phyloP scores from a whole-genome alignment of 1,139 yeast genomes.

The Hyphopichia burtonii region DNA sequence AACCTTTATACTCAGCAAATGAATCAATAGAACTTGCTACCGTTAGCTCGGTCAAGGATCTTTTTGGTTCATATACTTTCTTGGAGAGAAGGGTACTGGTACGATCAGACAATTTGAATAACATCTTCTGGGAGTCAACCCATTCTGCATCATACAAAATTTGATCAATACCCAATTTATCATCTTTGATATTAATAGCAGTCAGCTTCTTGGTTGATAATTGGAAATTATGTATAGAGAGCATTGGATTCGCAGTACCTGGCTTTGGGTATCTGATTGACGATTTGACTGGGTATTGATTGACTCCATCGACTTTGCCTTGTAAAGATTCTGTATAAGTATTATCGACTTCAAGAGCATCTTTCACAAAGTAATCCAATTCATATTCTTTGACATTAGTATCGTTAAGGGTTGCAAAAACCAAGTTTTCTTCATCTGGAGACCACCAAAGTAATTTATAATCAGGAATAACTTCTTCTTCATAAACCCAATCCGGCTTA shows the following conservation, averaged over 20 bases:
- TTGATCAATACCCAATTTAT: conserved; percentile 45
- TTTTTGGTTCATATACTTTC: conserved; percentile 41
- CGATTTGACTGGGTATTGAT: conserved; percentile 55
- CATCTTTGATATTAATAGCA: conserved; percentile 22
- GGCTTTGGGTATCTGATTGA: conserved; percentile 84
- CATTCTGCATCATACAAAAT: conserved; percentile 72
- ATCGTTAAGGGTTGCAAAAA: conserved; percentile 71
- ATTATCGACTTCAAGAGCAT: conserved; percentile 28
- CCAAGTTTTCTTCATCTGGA: conserved; percentile 61
- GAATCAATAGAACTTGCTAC: conserved; percentile 33
- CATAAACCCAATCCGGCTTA: conserved; percentile 95
- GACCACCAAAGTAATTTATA: conserved; percentile 88
- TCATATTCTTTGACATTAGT: conserved; percentile 64
- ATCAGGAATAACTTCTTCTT: conserved; percentile 76
- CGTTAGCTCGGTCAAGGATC: conserved; percentile 10
- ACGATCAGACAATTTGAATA: conserved; percentile 72
- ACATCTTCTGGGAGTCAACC: conserved; percentile 54
- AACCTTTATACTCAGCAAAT: conserved; percentile 49
- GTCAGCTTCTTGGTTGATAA: conserved; percentile 19
- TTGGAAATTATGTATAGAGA: conserved; percentile 44
- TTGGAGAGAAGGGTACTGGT: conserved; percentile 62
- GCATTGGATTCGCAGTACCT: conserved; percentile 70
- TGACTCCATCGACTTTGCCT: conserved; percentile 18
- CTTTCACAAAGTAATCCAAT: conserved; percentile 59
- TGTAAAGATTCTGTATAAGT: conserved; percentile 20